A percentile compares a stretch with the other conserved stretches of the same genome.
Conservation (phyloP, 257 asterid species). For the Plantago major region DNA sequence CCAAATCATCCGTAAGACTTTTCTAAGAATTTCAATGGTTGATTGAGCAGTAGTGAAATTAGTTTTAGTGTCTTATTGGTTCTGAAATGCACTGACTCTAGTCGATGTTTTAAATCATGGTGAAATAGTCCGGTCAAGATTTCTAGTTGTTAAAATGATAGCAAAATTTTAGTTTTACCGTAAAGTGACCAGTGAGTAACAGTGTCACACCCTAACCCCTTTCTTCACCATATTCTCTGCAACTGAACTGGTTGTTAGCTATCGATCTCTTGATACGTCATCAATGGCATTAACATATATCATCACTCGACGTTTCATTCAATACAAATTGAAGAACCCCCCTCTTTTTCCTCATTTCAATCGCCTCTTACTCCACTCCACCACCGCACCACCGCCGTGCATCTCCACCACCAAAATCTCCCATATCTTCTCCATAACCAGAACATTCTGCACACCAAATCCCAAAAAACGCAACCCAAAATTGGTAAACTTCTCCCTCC, state of each 20-base stretch:
- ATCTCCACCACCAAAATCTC: not conserved
- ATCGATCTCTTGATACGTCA: too few species aligned
- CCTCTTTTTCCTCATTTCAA: constrained; percentile 9
- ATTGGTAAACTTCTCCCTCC: constrained; percentile 68
- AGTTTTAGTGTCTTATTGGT: too few species aligned
- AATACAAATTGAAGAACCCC: constrained; percentile 22
- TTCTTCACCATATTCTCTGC: constrained; percentile 1
- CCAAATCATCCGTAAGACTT: too few species aligned
- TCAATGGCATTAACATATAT: constrained; percentile 29
- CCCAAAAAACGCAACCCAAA: constrained; percentile 56
- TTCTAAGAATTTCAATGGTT: too few species aligned
- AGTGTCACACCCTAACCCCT: not conserved
- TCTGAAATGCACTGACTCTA: too few species aligned
- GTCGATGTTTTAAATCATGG: too few species aligned
- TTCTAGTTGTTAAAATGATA: too few species aligned
- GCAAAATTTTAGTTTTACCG: too few species aligned
- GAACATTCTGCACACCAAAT: constrained; percentile 28
- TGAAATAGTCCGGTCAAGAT: too few species aligned
- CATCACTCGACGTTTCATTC: constrained; percentile 20
- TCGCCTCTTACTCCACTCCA: constrained; percentile 28
- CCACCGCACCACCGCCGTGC: constrained; percentile 27
- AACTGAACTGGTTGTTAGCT: not conserved
- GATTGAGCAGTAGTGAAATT: too few species aligned
- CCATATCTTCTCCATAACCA: constrained; percentile 4
- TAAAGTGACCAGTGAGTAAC: too few species aligned